Base-by-base conservation (phyloP, 2,329 filamentous ascomycete species). In the Ascochyta rabiei region DNA sequence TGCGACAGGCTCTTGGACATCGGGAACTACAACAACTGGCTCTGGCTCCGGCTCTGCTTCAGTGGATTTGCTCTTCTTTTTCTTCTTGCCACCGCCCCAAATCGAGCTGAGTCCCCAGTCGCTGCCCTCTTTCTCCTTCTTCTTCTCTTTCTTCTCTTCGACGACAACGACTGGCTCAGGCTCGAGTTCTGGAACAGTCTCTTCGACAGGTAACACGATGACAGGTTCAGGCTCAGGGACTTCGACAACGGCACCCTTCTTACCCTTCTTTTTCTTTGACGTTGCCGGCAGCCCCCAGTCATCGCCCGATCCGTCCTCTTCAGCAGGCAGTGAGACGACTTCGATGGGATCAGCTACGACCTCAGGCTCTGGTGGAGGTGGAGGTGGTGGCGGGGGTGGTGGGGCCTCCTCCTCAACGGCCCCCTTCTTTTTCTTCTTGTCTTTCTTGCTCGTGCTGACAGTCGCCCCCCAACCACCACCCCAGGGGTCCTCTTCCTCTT, bases 81-180 rank as follows among this genome's bases (percentile, higher is more conserved):
- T 79, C 62, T 80, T 81, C 63, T 80, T 81, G 56, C 63, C 55
- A 12, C 69, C 68, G 67, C 76, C 67, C 77, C 77, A 68, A 63
- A 75, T 59, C 60, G 70, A 66, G 48, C 73, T 64, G 26, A 74
- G 63, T 4, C 73, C 69, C 71, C 72, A 76, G 30, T 72, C 69
- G 16, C 60, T 67, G 41, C 66, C 61, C 21, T 68, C 70, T 35
- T 69, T 68, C 46, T 66, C 64, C 40, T 72, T 71, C 23, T 70
- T 69, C 47, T 69, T 64, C 31, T 60, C 43, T 58, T 70, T 72
- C 45, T 50, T 57, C 37, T 64, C 70, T 18, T 62, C 55, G 16
- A 70, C 64, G 37, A 68, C 46, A 2, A 48, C 52, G 47, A 62
- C 55, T 7, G 66, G 63, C 28, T 53, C 59, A n/a, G 57, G 56